These are phyloP conservation scores for Friedmanniomyces simplex DNA, from an alignment of 495 filamentous ascomycete species.

Conservation along the genomic window DNA sequence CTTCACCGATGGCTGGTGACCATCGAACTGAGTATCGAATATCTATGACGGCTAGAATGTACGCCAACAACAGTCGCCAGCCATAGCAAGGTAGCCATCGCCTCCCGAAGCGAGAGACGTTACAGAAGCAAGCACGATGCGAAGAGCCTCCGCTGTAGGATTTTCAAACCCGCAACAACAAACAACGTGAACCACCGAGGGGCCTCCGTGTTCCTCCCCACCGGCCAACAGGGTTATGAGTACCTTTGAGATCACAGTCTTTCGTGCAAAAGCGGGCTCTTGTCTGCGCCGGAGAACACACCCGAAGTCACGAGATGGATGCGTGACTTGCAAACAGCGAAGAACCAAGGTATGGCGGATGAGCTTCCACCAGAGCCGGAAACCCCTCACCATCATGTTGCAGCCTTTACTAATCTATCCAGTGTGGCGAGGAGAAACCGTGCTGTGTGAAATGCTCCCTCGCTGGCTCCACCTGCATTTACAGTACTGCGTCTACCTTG, in stretches of 20 bases:
- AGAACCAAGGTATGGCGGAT: neutral
- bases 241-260: neutral
- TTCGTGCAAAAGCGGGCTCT: neutral
- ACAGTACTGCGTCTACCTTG: neutral
- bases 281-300: neutral
- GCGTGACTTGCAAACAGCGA: neutral
- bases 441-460: neutral
- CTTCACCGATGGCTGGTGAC: too few relatives aligned
- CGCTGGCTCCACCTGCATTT: neutral
- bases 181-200: too few relatives aligned
- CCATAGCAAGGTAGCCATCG: too few relatives aligned
- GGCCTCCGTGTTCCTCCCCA: too few relatives aligned
- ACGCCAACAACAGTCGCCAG: too few relatives aligned
- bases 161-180: too few relatives aligned
- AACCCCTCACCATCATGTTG: neutral
- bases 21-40: too few relatives aligned
- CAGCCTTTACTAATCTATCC: neutral
- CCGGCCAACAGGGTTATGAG: too few relatives aligned
- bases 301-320: conserved; percentile 1
- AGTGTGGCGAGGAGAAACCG: neutral
- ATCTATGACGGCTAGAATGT: too few relatives aligned
- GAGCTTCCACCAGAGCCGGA: neutral
- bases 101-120: too few relatives aligned
- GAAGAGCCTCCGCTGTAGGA: too few relatives aligned
- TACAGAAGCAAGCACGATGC: too few relatives aligned